phyloP scores from a whole-genome alignment of 176 grass and related monocot genomes.

The Alopecurus myosuroides region DNA sequence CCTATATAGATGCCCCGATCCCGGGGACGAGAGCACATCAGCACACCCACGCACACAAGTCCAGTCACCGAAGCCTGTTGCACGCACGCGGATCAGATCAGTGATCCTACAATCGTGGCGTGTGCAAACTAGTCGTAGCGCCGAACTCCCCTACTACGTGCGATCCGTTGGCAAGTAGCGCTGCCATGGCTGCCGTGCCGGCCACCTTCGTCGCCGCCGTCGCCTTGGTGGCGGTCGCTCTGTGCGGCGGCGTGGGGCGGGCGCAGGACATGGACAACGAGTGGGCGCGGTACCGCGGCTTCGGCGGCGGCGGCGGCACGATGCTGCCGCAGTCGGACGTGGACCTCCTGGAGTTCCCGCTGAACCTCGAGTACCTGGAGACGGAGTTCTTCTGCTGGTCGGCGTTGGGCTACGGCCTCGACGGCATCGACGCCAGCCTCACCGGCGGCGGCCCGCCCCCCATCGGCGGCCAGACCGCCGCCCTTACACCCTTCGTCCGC shows the following conservation, averaged over 20 bases:
- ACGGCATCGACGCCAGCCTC: slow-evolving; percentile 54
- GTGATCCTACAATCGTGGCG: not conserved
- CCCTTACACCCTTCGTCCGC: slow-evolving; percentile 43
- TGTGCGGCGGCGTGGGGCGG: slow-evolving; percentile 7
- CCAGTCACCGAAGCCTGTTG: slow-evolving; percentile 3
- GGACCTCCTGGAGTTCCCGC: slow-evolving; percentile 74
- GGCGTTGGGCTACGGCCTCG: slow-evolving; percentile 56
- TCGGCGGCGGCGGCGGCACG: not conserved
- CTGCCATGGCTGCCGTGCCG: slow-evolving; percentile 6
- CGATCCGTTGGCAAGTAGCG: not conserved
- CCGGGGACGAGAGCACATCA: not conserved
- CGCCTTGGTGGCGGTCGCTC: not conserved
- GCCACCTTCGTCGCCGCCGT: not conserved
- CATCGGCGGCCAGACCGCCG: slow-evolving; percentile 50
- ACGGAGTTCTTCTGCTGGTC: slow-evolving; percentile 89
- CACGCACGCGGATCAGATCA: slow-evolving; percentile 1
- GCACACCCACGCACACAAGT: slow-evolving; percentile 12
- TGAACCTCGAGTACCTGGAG: slow-evolving; percentile 89
- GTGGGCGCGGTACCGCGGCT: slow-evolving; percentile 39
- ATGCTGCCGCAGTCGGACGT: slow-evolving; percentile 56
- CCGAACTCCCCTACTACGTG: not conserved
- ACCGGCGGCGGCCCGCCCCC: slow-evolving; percentile 56
- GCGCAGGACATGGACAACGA: slow-evolving; percentile 48
- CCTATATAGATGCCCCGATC: slow-evolving; percentile 35
- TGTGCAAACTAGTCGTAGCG: not conserved